These are phyloP conservation scores for Polygonum aviculare DNA, from an alignment of 148 eudicot genomes.

Conservation along the genomic window DNA sequence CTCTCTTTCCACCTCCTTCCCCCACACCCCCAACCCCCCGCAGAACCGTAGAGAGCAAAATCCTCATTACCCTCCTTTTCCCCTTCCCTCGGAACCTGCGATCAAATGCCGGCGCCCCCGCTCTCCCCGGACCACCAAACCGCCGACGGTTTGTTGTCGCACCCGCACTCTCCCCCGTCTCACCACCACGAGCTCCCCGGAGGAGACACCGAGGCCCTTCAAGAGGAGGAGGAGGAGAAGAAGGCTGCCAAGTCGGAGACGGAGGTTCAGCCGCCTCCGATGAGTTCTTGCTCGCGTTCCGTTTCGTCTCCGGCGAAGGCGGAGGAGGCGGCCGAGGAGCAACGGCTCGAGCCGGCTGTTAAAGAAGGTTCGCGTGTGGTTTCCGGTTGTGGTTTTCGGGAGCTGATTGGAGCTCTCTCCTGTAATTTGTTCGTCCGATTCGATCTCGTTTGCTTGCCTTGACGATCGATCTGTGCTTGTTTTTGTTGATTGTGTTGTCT, in stretches of 20 bases:
- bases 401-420: neutral
- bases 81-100: neutral
- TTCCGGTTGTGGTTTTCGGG: neutral
- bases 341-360: neutral
- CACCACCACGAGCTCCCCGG: neutral
- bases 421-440: constrained; percentile 1
- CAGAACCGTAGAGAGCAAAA: constrained; percentile 6
- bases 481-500: constrained; percentile 9
- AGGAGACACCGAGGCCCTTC: neutral
- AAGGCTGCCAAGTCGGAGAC: neutral
- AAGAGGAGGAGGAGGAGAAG: constrained; percentile 2
- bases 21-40: neutral
- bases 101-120: constrained; percentile 11
- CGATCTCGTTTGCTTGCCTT: constrained; percentile 9
- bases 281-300: neutral
- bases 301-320: neutral
- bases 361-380: neutral
- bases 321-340: neutral
- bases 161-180: neutral
- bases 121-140: neutral
- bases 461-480: constrained; percentile 12
- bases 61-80: neutral
- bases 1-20: constrained; percentile 5
- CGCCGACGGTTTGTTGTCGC: neutral
- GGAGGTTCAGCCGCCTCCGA: constrained; percentile 1